Base-by-base conservation (phyloP, 1,284 basidiomycete genomes). In the Malassezia brasiliensis region DNA sequence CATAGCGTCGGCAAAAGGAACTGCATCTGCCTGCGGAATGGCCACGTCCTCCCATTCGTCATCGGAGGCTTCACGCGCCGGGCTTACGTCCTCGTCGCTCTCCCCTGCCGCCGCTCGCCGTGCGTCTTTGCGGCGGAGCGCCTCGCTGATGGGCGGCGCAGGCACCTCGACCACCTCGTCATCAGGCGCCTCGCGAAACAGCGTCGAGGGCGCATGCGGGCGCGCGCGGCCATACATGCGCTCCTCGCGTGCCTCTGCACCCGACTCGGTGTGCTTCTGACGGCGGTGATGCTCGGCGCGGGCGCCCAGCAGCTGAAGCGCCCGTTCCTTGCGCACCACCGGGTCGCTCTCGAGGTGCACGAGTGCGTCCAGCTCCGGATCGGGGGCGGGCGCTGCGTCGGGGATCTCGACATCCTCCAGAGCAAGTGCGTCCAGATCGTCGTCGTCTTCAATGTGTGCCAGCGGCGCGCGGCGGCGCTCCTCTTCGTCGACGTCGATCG, bases 401-500 rank as follows among this genome's bases (percentile, higher is more conserved):
- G 67, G 63, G 22, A 69, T 66, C 35, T 66, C 62, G 42, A 72
- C 69, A 11, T 72, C 69, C 31, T 70, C 66, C 65, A 72, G 63
- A 10, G 66, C 69, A 10, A 64, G 37, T 10, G 65, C 63, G 4
- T 61, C 57, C 22, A 48, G 45, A 5, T 59, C 52, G 31, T 62
- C 59, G 3, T 62, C 62, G 22, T 53, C 62, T 3, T 60, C 59
- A 46, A 49, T 54, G 11, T 58, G 56, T 17, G 65, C 63, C 30
- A 61, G 61, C 55, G 59, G 31, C 59, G 57, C 41, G 59, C 66
- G 50, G 57, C 47, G 56, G 19, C 58, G 51, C 6, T 64, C 60
- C 37, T 68, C 65, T 22, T 62, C 56, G 20, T 71, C 70, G 58
- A 96, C 82, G 54, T 85, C 82, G 59, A 98, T 96, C 0, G 93